These are phyloP conservation scores for Ogataea henricii DNA, from an alignment of 805 yeast genomes.

Conservation along the genomic window DNA sequence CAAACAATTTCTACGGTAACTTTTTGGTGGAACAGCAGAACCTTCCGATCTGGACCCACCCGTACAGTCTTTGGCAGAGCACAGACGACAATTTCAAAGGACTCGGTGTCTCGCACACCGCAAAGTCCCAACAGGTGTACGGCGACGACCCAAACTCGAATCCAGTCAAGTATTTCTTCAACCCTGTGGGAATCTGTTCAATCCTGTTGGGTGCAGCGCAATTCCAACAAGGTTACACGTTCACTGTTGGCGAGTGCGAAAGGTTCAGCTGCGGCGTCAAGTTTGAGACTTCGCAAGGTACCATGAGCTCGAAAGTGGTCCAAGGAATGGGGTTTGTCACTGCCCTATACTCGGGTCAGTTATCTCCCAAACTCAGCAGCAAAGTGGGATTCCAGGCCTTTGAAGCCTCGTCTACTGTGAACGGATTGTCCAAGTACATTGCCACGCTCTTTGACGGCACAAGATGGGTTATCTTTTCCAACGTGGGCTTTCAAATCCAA, in stretches of 20 bases:
- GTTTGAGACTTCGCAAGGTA: constrained; percentile 37
- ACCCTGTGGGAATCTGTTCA: constrained; percentile 69
- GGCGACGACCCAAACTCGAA: constrained; percentile 61
- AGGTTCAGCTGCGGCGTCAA: constrained; percentile 36
- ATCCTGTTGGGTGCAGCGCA: constrained; percentile 52
- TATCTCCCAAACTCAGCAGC: constrained; percentile 58
- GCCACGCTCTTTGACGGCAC: constrained; percentile 55
- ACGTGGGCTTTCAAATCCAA: constrained; percentile 16
- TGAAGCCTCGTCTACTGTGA: constrained; percentile 40
- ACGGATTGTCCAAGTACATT: constrained; percentile 52
- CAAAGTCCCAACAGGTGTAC: constrained; percentile 59
- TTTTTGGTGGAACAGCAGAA: constrained; percentile 66
- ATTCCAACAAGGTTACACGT: constrained; percentile 32
- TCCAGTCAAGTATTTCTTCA: constrained; percentile 54
- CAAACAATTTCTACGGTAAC: constrained; percentile 80
- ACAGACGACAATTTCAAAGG: constrained; percentile 47
- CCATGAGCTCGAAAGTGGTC: constrained; percentile 53
- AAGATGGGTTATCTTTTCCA: constrained; percentile 64
- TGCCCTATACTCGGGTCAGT: constrained; percentile 51
- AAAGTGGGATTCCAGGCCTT: constrained; percentile 64
- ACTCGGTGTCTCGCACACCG: constrained; percentile 66
- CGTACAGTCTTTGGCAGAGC: constrained; percentile 73
- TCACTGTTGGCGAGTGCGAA: constrained; percentile 34
- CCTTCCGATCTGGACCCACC: constrained; percentile 78
- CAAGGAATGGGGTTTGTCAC: constrained; percentile 86